Base-by-base conservation (phyloP, 1,284 basidiomycete genomes). In the Heterobasidion parviporum region DNA sequence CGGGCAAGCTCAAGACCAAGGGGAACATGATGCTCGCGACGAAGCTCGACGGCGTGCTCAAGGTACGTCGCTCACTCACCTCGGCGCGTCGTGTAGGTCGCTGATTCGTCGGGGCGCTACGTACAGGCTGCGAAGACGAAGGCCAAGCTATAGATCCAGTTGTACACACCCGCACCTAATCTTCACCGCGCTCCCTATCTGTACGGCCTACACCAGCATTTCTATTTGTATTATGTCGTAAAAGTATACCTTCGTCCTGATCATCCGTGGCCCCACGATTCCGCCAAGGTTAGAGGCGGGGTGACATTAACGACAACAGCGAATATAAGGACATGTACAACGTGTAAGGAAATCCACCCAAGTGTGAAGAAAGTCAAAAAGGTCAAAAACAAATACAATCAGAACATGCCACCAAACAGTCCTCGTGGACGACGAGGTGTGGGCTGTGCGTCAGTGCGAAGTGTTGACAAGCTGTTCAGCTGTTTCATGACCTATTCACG, bases 1-100 rank as follows among this genome's bases (percentile, higher is more conserved):
- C 89, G 14, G 93, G 94, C 18, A 90, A 91, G 67, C 80, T 96
- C 58, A 89, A 89, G 79, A 87, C 87, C 15, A 87, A 82, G 68
- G 89, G 89, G 52, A 92, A 92, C 71, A 84, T 92, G 69, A 92
- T 92, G 89, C 78, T 92, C 57, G 89, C 90, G 7, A 94, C 91
- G 43, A 96, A 95, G 72, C 87, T 96, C 51, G 86, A 89, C 63
- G 76, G 72, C 14, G 80, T 96, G 6, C 77, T 96, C 56, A 90
- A 91, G 81, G 90, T 87, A 57, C 53, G 77, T 64, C 8, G 14
- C 32, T 15, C 26, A 8, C n/a, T 7, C 8, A 9, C 5, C 18
- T n/a, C 4, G 5, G 12, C 6, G 6, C 18, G 20, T 12, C 54
- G 10, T 18, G 26, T 26, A 8, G 9, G 15, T 50, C 32, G 20